Base-by-base conservation (phyloP, 2,329 filamentous ascomycete species). In the Nemania sp. region DNA sequence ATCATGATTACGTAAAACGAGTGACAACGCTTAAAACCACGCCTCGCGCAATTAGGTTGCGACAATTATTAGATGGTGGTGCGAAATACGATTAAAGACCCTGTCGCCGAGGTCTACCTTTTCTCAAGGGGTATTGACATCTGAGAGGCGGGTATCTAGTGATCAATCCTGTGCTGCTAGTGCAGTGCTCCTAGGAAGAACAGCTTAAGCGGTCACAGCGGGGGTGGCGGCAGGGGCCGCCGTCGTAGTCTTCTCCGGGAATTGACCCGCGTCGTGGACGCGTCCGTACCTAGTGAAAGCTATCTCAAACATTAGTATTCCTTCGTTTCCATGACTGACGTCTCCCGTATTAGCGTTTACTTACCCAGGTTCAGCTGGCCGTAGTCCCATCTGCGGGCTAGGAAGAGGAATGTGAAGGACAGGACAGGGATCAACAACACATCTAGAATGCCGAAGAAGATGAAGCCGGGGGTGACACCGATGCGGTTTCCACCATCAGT, bases 371-470 rank as follows among this genome's bases (percentile, higher is more conserved):
- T 86, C 66, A 88, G 77, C 38, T 77, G 75, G 68, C 78, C 78
- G 68, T 86, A 87, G 75, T 88, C 85, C 85, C 87, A 87, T 24
- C 75, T 77, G 67, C 81, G 78, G 11, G 84, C 79, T 5, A 86
- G 75, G 73, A 82, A 60, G 52, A 87, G 66, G 72, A 85, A 81
- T 62, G 78, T 77, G 26, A 81, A 77, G 47, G 81, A 78, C 13
- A 85, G 70, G 18, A 82, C 80, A 11, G 84, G 82, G 2, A 87
- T 64, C 67, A 86, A 74, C 5, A 88, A 77, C 10, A 85, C 41
- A 69, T 88, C 86, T 27, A 88, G 80, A 49, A 88, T 78, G 53
- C 86, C 86, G 68, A 85, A 88, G 77, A 84, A 87, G 78, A 87
- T 81, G 71, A 82, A 81, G 54, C 77, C 77, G 8, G 78, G 74